phyloP scores from a whole-genome alignment of 371 early-diverging fungal genomes.

The Mucor mucedo region DNA sequence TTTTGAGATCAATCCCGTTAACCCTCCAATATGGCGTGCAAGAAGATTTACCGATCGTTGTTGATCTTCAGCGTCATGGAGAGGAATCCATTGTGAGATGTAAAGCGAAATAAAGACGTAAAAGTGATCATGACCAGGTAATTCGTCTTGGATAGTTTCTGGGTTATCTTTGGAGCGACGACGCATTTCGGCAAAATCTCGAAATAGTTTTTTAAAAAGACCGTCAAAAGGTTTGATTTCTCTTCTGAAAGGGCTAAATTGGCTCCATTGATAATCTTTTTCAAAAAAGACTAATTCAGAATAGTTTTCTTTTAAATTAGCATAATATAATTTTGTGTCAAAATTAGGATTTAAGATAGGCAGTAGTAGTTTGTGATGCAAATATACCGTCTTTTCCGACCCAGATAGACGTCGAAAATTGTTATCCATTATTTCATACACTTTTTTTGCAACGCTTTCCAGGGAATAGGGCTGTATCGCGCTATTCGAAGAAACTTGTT shows the following conservation, averaged over 20 bases:
- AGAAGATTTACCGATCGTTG: slow-evolving; percentile 1
- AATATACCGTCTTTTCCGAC: slow-evolving; percentile 16
- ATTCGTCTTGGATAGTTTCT: neutral
- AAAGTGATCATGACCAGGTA: slow-evolving; percentile 18
- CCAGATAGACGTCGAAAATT: slow-evolving; percentile 15
- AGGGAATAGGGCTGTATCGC: neutral
- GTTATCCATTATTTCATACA: slow-evolving; percentile 7
- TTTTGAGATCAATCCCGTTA: neutral
- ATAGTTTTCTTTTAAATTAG: slow-evolving; percentile 3
- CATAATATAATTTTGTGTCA: slow-evolving; percentile 12
- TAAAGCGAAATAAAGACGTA: slow-evolving; percentile 26
- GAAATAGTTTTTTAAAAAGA: slow-evolving; percentile 4
- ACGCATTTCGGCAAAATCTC: neutral
- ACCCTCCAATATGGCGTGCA: slow-evolving; percentile 6
- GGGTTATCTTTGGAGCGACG: neutral
- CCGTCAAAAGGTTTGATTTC: slow-evolving; percentile 5
- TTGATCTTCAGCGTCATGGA: neutral
- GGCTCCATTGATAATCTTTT: neutral
- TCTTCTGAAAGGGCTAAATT: slow-evolving; percentile 1
- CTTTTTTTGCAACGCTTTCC: slow-evolving; percentile 7
- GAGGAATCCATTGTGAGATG: slow-evolving; percentile 22
- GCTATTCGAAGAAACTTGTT: neutral
- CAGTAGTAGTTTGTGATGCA: slow-evolving; percentile 16
- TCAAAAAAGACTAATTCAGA: slow-evolving; percentile 1
- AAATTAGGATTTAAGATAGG: slow-evolving; percentile 10